Percentiles rank a stretch among this genome's conserved stretches.
These are phyloP conservation scores for Claviceps quebecensis DNA, from an alignment of 2,329 filamentous ascomycete species.

Conservation along the genomic window DNA sequence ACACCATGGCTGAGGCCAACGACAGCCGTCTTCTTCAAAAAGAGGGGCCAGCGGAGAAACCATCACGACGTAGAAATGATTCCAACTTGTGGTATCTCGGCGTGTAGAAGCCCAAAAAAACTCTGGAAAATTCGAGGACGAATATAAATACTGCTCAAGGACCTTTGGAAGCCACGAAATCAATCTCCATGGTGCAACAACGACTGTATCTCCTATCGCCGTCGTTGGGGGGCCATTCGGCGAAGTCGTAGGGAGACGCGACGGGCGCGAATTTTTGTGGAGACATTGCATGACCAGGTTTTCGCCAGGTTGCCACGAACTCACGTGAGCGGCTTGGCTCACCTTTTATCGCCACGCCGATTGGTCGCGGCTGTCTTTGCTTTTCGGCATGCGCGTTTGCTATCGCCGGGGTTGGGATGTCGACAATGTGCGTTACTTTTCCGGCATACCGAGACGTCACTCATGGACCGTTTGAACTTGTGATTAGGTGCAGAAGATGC, in stretches of 20 bases:
- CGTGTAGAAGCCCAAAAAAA: slow-evolving; percentile 9
- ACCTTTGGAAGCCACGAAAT: slow-evolving; percentile 5
- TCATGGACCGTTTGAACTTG: too few relatives aligned
- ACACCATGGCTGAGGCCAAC: slow-evolving; percentile 6
- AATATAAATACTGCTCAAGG: background rate
- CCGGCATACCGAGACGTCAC: too few relatives aligned
- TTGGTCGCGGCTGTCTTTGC: background rate
- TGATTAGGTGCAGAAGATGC: too few relatives aligned
- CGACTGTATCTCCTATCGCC: slow-evolving; percentile 5
- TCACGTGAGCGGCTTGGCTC: slow-evolving; percentile 23
- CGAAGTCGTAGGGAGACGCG: slow-evolving; percentile 30
- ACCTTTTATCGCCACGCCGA: background rate
- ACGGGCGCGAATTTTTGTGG: slow-evolving; percentile 26
- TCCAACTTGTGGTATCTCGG: slow-evolving; percentile 9
- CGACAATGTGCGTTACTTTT: too few relatives aligned
- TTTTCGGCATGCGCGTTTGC: background rate
- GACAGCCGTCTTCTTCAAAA: slow-evolving; percentile 10
- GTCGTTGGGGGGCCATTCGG: slow-evolving; percentile 22
- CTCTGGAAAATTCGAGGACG: slow-evolving; percentile 11
- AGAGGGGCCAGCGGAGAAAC: slow-evolving; percentile 10
- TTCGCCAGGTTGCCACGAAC: slow-evolving; percentile 28
- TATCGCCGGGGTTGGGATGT: too few relatives aligned
- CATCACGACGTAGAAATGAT: slow-evolving; percentile 6
- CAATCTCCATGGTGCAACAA: slow-evolving; percentile 16
- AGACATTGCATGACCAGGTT: slow-evolving; percentile 16